Conservation (phyloP, 2,329 filamentous ascomycete genomes). For the Apiospora phragmitis region DNA sequence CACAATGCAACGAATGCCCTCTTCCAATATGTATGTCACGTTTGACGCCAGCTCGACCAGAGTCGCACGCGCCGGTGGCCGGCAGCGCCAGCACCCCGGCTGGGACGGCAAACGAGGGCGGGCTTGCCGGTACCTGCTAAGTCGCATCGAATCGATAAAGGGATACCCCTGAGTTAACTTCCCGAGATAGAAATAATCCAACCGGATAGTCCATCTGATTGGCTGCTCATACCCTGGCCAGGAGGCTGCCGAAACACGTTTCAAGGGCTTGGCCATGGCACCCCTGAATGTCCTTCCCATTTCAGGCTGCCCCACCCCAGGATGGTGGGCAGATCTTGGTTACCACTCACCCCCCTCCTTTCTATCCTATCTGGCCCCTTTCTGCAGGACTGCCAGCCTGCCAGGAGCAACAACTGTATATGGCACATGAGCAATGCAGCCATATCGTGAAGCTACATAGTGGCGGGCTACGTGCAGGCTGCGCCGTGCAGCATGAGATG, state of each 20-base stretch:
- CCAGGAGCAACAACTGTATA: neutral
- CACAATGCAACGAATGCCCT: neutral
- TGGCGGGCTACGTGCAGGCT: no score
- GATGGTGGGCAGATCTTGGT: neutral
- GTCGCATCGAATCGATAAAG: neutral
- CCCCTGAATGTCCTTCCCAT: neutral
- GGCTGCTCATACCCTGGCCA: neutral
- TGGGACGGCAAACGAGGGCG: conserved; percentile 2
- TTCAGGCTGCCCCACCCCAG: neutral
- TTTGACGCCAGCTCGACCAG: neutral
- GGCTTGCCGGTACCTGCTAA: neutral
- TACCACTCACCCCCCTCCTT: neutral
- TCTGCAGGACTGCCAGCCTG: neutral
- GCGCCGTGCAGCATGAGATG: neutral
- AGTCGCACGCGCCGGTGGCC: neutral
- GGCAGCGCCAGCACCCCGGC: neutral
- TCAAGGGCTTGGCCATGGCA: neutral
- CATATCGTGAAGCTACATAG: neutral
- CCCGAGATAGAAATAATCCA: conserved; percentile 8
- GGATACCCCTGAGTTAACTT: neutral
- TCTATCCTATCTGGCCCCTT: neutral
- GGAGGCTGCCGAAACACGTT: conserved; percentile 3
- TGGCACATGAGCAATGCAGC: neutral
- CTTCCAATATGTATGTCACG: neutral
- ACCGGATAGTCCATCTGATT: neutral